Conservation (phyloP, 805 yeast genomes). For the Saccharomyces mikatae region DNA sequence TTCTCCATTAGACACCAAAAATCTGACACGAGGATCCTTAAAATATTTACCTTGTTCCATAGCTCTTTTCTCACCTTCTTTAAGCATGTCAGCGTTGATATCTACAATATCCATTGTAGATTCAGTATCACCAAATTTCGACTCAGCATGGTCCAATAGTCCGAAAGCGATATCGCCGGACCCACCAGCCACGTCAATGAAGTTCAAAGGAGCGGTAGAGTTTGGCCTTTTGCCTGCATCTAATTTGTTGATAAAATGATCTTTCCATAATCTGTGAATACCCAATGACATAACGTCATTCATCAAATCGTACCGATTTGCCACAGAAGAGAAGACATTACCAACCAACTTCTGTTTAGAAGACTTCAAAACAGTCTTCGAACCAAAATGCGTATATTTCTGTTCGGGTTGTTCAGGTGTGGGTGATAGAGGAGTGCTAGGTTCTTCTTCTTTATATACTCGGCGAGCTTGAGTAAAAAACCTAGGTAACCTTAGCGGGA, state of each 20-base stretch:
- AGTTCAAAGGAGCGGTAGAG: slow-evolving; percentile 63
- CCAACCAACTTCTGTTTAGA: slow-evolving; percentile 80
- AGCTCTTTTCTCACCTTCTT: slow-evolving; percentile 80
- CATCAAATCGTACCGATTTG: slow-evolving; percentile 90
- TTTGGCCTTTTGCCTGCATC: slow-evolving; percentile 94
- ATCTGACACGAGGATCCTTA: slow-evolving; percentile 52
- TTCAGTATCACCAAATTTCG: slow-evolving; percentile 61
- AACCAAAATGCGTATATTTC: slow-evolving; percentile 88
- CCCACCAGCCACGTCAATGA: slow-evolving; percentile 97
- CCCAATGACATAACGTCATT: slow-evolving; percentile 98
- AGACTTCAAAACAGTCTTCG: slow-evolving; percentile 65
- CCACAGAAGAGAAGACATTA: slow-evolving; percentile 89
- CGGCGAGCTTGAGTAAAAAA: background rate
- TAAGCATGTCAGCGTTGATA: slow-evolving; percentile 92
- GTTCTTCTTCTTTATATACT: background rate
- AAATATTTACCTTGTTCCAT: slow-evolving; percentile 48
- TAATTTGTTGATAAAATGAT: slow-evolving; percentile 74
- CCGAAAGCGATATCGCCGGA: slow-evolving; percentile 98
- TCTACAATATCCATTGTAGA: slow-evolving; percentile 88
- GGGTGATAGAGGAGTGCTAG: slow-evolving; percentile 1
- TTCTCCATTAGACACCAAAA: slow-evolving; percentile 91
- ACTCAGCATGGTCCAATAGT: slow-evolving; percentile 80
- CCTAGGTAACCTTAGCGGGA: background rate
- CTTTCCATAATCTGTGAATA: slow-evolving; percentile 90
- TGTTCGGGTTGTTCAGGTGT: background rate